Conservation (phyloP, 2,329 filamentous ascomycete species). For the Bipolaris zeicola region DNA sequence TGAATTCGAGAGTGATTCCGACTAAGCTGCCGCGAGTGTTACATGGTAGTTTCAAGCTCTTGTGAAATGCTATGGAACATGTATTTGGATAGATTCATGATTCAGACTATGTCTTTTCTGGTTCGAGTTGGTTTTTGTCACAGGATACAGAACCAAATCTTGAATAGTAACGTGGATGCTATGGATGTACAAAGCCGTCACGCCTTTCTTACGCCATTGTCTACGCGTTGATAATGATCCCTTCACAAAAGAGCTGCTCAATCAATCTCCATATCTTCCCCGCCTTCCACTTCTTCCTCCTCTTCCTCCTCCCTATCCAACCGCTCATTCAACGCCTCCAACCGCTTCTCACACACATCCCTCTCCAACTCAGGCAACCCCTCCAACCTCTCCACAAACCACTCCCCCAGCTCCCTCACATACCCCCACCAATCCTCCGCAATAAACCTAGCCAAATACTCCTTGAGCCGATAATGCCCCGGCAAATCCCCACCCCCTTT, state of each 20-base stretch:
- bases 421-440: constrained; percentile 28
- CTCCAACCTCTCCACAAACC: constrained; percentile 17
- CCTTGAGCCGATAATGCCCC: constrained; percentile 16
- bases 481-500: background rate
- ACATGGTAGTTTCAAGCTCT: background rate
- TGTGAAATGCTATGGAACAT: background rate
- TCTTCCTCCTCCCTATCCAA: background rate
- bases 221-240: background rate
- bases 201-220: background rate
- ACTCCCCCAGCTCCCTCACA: constrained; percentile 2
- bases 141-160: background rate
- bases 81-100: background rate
- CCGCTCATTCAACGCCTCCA: background rate
- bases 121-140: background rate
- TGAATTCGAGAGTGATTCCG: constrained; percentile 54
- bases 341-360: constrained; percentile 17
- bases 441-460: constrained; percentile 22
- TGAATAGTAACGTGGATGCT: background rate
- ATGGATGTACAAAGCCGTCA: background rate
- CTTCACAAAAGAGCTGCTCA: background rate
- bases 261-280: background rate
- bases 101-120: background rate
- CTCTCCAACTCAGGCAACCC: constrained; percentile 23
- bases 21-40: constrained; percentile 32
- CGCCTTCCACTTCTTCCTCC: background rate